Percentiles rank a stretch among this genome's conserved stretches.
Conservation (phyloP, 768 basidiomycete species). For the Imleria badia region DNA sequence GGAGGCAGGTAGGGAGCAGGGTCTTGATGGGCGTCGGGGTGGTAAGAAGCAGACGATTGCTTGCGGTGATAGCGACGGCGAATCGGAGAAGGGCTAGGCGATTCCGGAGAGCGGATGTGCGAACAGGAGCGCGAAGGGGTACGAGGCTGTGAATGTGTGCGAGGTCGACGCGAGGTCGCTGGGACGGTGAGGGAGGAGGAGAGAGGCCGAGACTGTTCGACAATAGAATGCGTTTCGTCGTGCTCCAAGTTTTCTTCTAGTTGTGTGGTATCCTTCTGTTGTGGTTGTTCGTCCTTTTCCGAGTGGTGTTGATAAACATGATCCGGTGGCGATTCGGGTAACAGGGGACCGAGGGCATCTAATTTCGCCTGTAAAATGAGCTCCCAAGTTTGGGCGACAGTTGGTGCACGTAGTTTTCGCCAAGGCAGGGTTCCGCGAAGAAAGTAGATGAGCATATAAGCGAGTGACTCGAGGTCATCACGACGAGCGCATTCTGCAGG, state of each 20-base stretch:
- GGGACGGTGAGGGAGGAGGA: background rate
- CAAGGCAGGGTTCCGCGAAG: conserved; percentile 76
- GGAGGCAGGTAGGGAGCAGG: conserved; percentile 7
- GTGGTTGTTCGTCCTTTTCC: conserved; percentile 1
- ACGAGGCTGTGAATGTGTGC: conserved; percentile 20
- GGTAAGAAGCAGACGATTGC: conserved; percentile 19
- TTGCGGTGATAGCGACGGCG: conserved; percentile 17
- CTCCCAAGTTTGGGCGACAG: conserved; percentile 72
- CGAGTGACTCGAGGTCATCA: conserved; percentile 77
- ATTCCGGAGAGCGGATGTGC: conserved; percentile 9
- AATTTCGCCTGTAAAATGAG: conserved; percentile 74
- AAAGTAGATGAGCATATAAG: conserved; percentile 84
- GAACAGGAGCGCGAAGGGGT: conserved; percentile 15
- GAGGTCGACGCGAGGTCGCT: conserved; percentile 12
- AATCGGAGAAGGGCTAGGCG: conserved; percentile 20
- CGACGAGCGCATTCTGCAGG: conserved; percentile 66
- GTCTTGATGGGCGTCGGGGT: conserved; percentile 15
- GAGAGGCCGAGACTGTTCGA: conserved; percentile 20
- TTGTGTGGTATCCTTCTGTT: conserved; percentile 2
- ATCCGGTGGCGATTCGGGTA: conserved; percentile 18
- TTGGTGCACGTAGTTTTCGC: conserved; percentile 68
- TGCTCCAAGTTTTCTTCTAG: conserved; percentile 10
- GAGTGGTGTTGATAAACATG: conserved; percentile 4
- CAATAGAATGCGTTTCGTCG: conserved; percentile 8
- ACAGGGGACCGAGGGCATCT: conserved; percentile 43